phyloP scores from a whole-genome alignment of 768 basidiomycete species.

The Crassisporium funariophilum region DNA sequence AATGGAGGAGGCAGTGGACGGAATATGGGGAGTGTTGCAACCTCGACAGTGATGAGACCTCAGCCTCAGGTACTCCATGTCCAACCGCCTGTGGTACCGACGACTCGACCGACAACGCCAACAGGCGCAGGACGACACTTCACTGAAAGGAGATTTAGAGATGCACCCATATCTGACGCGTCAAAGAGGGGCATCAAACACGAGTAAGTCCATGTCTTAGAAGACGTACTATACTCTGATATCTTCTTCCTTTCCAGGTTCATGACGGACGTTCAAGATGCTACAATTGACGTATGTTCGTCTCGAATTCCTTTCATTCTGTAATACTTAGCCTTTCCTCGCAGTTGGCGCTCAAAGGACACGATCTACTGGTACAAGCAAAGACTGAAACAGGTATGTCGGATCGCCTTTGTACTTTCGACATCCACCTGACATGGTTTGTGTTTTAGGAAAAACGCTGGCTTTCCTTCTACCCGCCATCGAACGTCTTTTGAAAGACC shows the following conservation, averaged over 20 bases:
- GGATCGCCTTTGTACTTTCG: neutral
- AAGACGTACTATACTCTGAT: neutral
- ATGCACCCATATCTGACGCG: slow-evolving; percentile 39
- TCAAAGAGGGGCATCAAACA: slow-evolving; percentile 45
- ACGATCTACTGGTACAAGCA: slow-evolving; percentile 52
- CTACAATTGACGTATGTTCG: slow-evolving; percentile 33
- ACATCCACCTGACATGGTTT: neutral
- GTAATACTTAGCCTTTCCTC: neutral
- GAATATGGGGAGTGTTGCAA: no score
- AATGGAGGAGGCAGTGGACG: no score
- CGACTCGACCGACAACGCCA: no score
- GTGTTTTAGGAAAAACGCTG: slow-evolving; percentile 60
- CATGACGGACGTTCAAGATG: slow-evolving; percentile 52
- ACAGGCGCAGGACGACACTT: slow-evolving; percentile 26
- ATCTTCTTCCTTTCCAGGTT: slow-evolving; percentile 28
- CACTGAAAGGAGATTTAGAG: slow-evolving; percentile 30
- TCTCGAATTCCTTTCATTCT: no score
- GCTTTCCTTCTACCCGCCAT: slow-evolving; percentile 79
- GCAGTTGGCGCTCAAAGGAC: slow-evolving; percentile 37
- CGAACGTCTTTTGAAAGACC: slow-evolving; percentile 57
- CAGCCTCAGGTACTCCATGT: no score
- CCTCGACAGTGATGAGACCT: no score
- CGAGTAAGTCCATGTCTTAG: slow-evolving; percentile 33
- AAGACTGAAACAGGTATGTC: slow-evolving; percentile 63
- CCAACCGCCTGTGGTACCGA: no score